Percentiles rank a stretch among this genome's conserved stretches.
Conservation (phyloP, 305 asterid species). For the Lippia alba region DNA sequence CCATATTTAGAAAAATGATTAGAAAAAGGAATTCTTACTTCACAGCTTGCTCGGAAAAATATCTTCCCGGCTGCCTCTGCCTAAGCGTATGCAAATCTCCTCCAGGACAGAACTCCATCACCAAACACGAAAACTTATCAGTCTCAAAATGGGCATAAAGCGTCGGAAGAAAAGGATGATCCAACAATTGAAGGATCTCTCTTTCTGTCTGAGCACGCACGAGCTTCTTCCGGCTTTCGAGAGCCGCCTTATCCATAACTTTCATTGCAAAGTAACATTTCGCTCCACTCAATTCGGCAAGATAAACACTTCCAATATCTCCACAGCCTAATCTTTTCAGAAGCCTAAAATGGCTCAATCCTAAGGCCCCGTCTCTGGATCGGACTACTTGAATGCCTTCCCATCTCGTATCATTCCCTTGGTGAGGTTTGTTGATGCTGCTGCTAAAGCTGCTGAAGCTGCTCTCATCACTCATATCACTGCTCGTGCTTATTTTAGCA, state of each 20-base stretch:
- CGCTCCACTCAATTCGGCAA: slow-evolving; percentile 67
- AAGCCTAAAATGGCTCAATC: slow-evolving; percentile 64
- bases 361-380: slow-evolving; percentile 52
- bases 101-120: slow-evolving; percentile 69
- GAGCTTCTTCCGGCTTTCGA: slow-evolving; percentile 61
- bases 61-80: slow-evolving; percentile 61
- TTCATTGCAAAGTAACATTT: slow-evolving; percentile 71
- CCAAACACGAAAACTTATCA: slow-evolving; percentile 57
- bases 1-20: background rate
- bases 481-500: slow-evolving; percentile 56
- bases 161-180: slow-evolving; percentile 65
- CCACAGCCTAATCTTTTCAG: slow-evolving; percentile 71
- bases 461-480: slow-evolving; percentile 68
- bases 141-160: slow-evolving; percentile 61
- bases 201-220: slow-evolving; percentile 66
- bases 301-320: slow-evolving; percentile 78
- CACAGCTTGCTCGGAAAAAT: slow-evolving; percentile 60
- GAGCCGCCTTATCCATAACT: slow-evolving; percentile 71
- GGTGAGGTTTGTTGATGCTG: slow-evolving; percentile 64
- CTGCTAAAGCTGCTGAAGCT: slow-evolving; percentile 60
- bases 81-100: slow-evolving; percentile 64
- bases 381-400: slow-evolving; percentile 68
- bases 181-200: slow-evolving; percentile 56
- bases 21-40: slow-evolving; percentile 40
- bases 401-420: slow-evolving; percentile 65